Conservation (phyloP, 2,329 filamentous ascomycete genomes). For the Rutstroemia sp. region DNA sequence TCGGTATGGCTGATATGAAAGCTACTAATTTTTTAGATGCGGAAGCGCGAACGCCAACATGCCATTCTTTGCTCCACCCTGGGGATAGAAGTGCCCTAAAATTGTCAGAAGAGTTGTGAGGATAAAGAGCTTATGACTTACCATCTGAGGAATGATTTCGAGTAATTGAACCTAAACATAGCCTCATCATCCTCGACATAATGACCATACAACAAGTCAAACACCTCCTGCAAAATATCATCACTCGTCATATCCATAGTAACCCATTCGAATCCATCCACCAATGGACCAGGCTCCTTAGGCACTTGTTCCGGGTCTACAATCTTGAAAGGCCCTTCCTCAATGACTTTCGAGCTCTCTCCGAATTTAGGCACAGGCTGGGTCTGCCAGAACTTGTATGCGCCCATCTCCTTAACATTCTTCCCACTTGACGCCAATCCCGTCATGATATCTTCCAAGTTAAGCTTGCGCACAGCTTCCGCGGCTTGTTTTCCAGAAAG, state of each 20-base stretch:
- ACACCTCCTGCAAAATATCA: slow-evolving; percentile 78
- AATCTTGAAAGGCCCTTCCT: slow-evolving; percentile 78
- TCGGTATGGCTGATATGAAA: slow-evolving; percentile 91
- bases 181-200: slow-evolving; percentile 97
- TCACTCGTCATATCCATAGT: slow-evolving; percentile 78
- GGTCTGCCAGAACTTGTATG: slow-evolving; percentile 98
- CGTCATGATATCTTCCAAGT: slow-evolving; percentile 65
- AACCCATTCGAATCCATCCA: slow-evolving; percentile 89
- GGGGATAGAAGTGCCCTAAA: slow-evolving; percentile 85
- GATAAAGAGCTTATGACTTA: slow-evolving; percentile 34
- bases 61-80: slow-evolving; percentile 90
- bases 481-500: slow-evolving; percentile 35
- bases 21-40: slow-evolving; percentile 83
- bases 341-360: slow-evolving; percentile 45
- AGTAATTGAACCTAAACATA: slow-evolving; percentile 98
- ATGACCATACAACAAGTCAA: slow-evolving; percentile 83
- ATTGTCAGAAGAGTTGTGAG: slow-evolving; percentile 15
- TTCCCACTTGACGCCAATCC: slow-evolving; percentile 71
- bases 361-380: slow-evolving; percentile 88
- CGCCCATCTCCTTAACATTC: slow-evolving; percentile 92
- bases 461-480: slow-evolving; percentile 53
- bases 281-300: slow-evolving; percentile 65
- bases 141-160: slow-evolving; percentile 82
- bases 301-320: slow-evolving; percentile 73
- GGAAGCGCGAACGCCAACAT: slow-evolving; percentile 82